Base-by-base conservation (phyloP, 768 basidiomycete species). In the Boletus insuetus region DNA sequence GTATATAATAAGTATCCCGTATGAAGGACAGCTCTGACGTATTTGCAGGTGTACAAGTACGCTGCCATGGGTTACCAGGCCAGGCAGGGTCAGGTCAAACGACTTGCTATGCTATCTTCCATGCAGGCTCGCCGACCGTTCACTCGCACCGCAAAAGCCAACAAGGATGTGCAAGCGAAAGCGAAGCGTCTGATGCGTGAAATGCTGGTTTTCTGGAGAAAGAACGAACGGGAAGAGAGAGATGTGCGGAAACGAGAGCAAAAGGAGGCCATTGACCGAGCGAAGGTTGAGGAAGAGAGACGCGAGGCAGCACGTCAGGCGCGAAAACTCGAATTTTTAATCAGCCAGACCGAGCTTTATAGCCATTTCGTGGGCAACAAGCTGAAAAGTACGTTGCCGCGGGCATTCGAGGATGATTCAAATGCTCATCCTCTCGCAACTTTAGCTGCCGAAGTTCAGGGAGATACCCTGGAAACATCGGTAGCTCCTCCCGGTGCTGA, bases 341-440 rank as follows among this genome's bases (percentile, higher is more conserved):
- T 99, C 71, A 98, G 92, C 55, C 96, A 98, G 73, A 98, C 97
- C 4, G 97, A 99, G 70, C 82, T 98, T 9, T 99, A 98, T 74
- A 94, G 92, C 61, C 97, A 99, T 75, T 98, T 99, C 80, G 94
- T 99, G 55, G 96, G 96, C 32, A 97, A 86, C 74, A 98, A 98
- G 75, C 81, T 93, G 50, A 91, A 91, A 71, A 93, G 91, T 91
- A 71, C 64, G 85, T 74, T 20, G 35, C 39, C 37, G 6, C 56
- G 42, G 42, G 40, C 51, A 31, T 46, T 24, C 41, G 54, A 58
- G 60, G 61, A 56, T 58, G 60, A 55, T 47, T 45, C 48, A 51
- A 53, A 17, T 54, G 26, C 41, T 57, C 46, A 60, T 61, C 53
- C 50, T 59, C 49, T 55, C 40, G 41, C 56, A 46, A 55, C 56